Conservation (phyloP, 2,329 filamentous ascomycete species). For the Thielaviopsis euricoi region DNA sequence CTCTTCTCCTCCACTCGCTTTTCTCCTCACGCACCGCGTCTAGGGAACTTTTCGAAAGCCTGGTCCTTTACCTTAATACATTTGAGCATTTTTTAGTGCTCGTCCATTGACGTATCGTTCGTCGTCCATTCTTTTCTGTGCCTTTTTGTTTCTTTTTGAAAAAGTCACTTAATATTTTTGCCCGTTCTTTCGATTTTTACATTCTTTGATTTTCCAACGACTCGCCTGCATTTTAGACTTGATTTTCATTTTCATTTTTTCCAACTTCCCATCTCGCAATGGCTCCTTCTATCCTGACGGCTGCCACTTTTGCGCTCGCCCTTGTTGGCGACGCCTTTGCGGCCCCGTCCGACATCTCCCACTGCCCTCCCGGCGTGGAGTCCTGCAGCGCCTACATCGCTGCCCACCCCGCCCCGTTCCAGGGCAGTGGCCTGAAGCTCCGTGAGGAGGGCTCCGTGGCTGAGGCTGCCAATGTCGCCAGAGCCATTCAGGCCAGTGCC, state of each 20-base stretch:
- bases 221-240: background rate
- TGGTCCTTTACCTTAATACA: background rate
- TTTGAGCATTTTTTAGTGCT: background rate
- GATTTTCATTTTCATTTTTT: background rate
- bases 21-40: background rate
- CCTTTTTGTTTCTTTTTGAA: background rate
- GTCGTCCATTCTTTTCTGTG: background rate
- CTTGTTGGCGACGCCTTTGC: slow-evolving; percentile 1
- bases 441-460: too few relatives aligned
- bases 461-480: background rate
- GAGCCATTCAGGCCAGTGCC: background rate
- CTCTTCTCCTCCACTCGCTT: background rate
- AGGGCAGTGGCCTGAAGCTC: background rate
- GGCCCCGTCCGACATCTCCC: background rate
- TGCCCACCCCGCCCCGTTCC: background rate
- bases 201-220: background rate
- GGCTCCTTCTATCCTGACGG: slow-evolving; percentile 2
- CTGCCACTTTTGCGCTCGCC: background rate
- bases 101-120: background rate
- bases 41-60: background rate
- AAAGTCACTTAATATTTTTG: background rate
- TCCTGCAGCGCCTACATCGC: background rate
- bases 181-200: background rate
- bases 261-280: background rate
- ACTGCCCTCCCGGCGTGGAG: background rate